phyloP scores from a whole-genome alignment of 1,284 basidiomycete genomes.

The Leccinum subrobustum region DNA sequence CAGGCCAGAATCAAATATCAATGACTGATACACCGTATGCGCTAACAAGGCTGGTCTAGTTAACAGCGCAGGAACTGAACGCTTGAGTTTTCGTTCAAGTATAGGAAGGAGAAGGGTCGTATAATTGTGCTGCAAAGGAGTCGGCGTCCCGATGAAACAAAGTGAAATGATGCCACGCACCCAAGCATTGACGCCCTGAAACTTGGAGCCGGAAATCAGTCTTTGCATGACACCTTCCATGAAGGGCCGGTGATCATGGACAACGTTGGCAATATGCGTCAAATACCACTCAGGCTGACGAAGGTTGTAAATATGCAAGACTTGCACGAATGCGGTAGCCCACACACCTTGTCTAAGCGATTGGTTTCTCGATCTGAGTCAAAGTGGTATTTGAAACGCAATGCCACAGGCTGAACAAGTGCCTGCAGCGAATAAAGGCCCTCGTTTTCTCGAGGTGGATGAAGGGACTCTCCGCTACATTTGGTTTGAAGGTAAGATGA shows the following conservation, averaged over 20 bases:
- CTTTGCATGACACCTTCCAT: slow-evolving; percentile 75
- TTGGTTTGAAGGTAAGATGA: slow-evolving; percentile 25
- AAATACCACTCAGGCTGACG: slow-evolving; percentile 95
- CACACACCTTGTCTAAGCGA: slow-evolving; percentile 82
- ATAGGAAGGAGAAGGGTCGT: slow-evolving; percentile 70
- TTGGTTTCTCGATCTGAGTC: slow-evolving; percentile 87
- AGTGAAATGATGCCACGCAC: slow-evolving; percentile 42
- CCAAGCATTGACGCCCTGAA: slow-evolving; percentile 69
- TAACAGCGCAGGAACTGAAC: slow-evolving; percentile 74
- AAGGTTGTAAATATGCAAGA: not conserved
- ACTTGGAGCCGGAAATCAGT: slow-evolving; percentile 64
- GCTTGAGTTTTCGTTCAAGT: slow-evolving; percentile 68
- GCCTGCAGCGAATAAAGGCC: slow-evolving; percentile 81
- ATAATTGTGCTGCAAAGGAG: slow-evolving; percentile 68
- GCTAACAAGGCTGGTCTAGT: slow-evolving; percentile 84
- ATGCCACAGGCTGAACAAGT: slow-evolving; percentile 80
- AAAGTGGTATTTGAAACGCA: slow-evolving; percentile 96
- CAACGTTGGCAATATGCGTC: slow-evolving; percentile 82
- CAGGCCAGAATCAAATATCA: slow-evolving; percentile 84
- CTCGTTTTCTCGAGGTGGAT: slow-evolving; percentile 36
- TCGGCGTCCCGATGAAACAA: slow-evolving; percentile 2
- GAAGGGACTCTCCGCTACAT: slow-evolving; percentile 49
- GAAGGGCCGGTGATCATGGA: slow-evolving; percentile 80
- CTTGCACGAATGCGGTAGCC: not conserved
- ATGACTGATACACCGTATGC: slow-evolving; percentile 91